Percentiles rank a stretch among this genome's conserved stretches.
These are phyloP conservation scores for Phytophthora citricola DNA, from an alignment of 352 stramenopile genomes.

Conservation along the genomic window DNA sequence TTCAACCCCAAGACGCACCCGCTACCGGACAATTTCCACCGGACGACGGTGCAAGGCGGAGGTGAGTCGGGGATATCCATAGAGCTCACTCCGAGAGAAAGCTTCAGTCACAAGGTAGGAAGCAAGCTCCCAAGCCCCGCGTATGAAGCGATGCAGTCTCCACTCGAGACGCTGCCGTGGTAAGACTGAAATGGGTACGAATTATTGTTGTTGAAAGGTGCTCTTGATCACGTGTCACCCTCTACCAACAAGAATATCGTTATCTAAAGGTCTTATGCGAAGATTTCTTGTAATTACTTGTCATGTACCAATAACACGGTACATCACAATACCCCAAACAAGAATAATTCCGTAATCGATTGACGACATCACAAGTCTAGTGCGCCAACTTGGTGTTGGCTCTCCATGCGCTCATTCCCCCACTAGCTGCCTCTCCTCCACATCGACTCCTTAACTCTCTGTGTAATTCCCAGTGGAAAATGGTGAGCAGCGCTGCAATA, in stretches of 20 bases:
- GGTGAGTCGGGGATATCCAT: conserved; percentile 14
- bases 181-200: conserved; percentile 9
- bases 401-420: conserved; percentile 5
- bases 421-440: background rate
- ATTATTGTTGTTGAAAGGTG: background rate
- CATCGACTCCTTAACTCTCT: background rate
- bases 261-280: background rate
- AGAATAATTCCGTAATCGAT: conserved; percentile 1
- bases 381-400: background rate
- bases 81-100: conserved; percentile 14
- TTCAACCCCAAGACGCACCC: conserved; percentile 38
- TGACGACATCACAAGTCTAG: background rate
- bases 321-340: conserved; percentile 3
- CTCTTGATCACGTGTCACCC: conserved; percentile 5
- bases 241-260: background rate
- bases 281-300: background rate
- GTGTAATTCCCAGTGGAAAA: background rate
- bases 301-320: conserved; percentile 1
- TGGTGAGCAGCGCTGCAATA: conserved; percentile 23
- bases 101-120: conserved; percentile 11
- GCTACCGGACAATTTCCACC: conserved; percentile 20
- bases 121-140: conserved; percentile 11
- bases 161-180: conserved; percentile 11
- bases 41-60: background rate
- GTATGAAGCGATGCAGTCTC: conserved; percentile 20